Conservation (phyloP, 176 grass and related monocot species). For the Cenchrus fungigraminus region DNA sequence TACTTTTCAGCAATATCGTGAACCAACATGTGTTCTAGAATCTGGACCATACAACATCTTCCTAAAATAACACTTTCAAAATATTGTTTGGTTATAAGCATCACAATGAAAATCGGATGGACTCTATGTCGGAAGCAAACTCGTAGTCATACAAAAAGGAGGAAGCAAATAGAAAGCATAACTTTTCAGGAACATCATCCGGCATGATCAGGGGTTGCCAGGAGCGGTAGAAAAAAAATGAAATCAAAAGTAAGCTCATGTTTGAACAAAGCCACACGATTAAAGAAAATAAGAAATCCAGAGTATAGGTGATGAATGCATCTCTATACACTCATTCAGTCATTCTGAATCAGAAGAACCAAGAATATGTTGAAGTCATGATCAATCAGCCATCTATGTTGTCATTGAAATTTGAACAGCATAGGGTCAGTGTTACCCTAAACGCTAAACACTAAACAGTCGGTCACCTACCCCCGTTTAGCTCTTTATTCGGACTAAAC, state of each 20-base stretch:
- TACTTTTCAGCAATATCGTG: neutral
- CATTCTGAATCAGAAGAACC: constrained; percentile 7
- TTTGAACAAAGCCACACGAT: constrained; percentile 7
- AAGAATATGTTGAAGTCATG: neutral
- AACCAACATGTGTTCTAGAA: neutral
- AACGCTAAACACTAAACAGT: no score
- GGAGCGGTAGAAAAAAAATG: neutral
- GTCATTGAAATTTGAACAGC: neutral
- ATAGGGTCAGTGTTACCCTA: neutral
- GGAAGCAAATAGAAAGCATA: neutral
- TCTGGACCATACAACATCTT: neutral
- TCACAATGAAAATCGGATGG: neutral
- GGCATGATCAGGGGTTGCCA: neutral
- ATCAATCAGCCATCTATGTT: neutral
- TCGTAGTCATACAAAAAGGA: neutral
- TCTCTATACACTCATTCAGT: constrained; percentile 16
- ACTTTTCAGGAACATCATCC: constrained; percentile 2
- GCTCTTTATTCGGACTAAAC: no score
- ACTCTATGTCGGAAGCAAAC: neutral
- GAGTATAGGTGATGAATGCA: neutral
- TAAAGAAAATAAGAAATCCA: neutral
- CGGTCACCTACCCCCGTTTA: no score
- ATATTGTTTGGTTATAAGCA: neutral
- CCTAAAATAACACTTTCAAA: neutral
- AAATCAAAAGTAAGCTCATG: neutral